Conservation (phyloP, 2,329 filamentous ascomycete species). For the Diaporthe batatas region DNA sequence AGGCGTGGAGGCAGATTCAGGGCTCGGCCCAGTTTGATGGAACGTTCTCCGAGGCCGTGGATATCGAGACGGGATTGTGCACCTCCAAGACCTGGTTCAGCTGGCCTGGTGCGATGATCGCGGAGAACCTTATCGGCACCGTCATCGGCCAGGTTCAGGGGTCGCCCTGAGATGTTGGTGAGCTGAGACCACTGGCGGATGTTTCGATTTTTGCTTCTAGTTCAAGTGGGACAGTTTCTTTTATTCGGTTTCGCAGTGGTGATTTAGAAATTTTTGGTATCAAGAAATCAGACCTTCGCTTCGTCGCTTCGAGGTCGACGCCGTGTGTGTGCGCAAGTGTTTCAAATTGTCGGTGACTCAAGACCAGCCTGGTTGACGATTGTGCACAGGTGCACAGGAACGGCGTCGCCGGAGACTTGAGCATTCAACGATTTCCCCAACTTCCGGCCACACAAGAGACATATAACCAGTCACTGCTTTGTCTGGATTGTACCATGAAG, state of each 20-base stretch:
- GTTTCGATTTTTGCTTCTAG: not conserved
- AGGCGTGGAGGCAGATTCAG: constrained; percentile 43
- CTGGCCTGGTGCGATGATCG: constrained; percentile 45
- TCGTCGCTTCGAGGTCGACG: not conserved
- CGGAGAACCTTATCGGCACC: constrained; percentile 27
- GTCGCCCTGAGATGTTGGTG: not conserved
- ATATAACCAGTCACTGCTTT: too few relatives aligned
- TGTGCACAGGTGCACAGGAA: too few relatives aligned
- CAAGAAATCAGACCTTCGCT: not conserved
- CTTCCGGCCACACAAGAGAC: not conserved
- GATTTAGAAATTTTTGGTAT: not conserved
- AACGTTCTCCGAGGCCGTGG: constrained; percentile 44
- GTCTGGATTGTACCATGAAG: too few relatives aligned
- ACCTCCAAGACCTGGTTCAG: constrained; percentile 46
- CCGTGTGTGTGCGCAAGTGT: not conserved
- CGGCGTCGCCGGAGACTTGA: not conserved
- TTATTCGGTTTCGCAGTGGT: not conserved
- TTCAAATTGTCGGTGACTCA: not conserved
- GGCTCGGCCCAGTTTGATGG: constrained; percentile 44
- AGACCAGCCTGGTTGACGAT: not conserved
- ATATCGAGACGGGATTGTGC: constrained; percentile 39
- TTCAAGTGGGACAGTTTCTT: not conserved
- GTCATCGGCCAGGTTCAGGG: constrained; percentile 15
- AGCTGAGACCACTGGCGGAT: not conserved
- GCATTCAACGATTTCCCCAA: not conserved